A percentile compares a stretch with the other conserved stretches of the same genome.
These are phyloP conservation scores for Ophiostoma himal-ulmi DNA, from an alignment of 2,329 filamentous ascomycete species.

Conservation along the genomic window DNA sequence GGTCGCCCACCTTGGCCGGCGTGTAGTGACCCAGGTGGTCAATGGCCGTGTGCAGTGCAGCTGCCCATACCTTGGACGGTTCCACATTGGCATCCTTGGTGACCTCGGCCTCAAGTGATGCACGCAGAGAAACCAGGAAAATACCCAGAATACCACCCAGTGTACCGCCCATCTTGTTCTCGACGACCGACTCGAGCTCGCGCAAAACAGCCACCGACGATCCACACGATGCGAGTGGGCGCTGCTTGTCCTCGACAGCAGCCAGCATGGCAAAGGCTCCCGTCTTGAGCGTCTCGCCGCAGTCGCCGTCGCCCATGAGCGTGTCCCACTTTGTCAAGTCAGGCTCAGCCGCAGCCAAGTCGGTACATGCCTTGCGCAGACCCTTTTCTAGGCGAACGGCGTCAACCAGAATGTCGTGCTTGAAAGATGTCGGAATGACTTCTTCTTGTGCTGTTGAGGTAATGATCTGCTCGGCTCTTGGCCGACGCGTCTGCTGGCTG, in stretches of 20 bases:
- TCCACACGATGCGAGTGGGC: constrained; percentile 36
- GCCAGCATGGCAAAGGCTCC: constrained; percentile 47
- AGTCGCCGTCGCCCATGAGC: constrained; percentile 60
- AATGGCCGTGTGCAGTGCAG: constrained; percentile 40
- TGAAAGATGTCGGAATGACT: background rate
- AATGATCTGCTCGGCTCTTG: constrained; percentile 43
- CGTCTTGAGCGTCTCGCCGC: constrained; percentile 55
- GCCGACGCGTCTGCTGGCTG: constrained; percentile 38
- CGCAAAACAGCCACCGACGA: constrained; percentile 45
- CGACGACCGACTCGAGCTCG: constrained; percentile 50
- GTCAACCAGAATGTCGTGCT: constrained; percentile 45
- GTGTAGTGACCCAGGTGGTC: constrained; percentile 47
- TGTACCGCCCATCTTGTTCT: constrained; percentile 45
- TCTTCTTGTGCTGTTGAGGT: background rate
- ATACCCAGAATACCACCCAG: constrained; percentile 50
- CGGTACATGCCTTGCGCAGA: constrained; percentile 49
- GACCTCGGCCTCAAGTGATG: constrained; percentile 33
- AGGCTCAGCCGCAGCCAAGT: constrained; percentile 53
- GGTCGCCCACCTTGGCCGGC: constrained; percentile 49
- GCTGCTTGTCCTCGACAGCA: constrained; percentile 34
- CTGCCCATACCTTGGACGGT: constrained; percentile 39
- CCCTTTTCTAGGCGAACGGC: constrained; percentile 45
- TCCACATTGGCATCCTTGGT: constrained; percentile 1
- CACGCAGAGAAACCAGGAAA: constrained; percentile 46
- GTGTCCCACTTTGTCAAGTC: constrained; percentile 59